phyloP scores from a whole-genome alignment of 306 rosid species.

The Boehmeria nivea region DNA sequence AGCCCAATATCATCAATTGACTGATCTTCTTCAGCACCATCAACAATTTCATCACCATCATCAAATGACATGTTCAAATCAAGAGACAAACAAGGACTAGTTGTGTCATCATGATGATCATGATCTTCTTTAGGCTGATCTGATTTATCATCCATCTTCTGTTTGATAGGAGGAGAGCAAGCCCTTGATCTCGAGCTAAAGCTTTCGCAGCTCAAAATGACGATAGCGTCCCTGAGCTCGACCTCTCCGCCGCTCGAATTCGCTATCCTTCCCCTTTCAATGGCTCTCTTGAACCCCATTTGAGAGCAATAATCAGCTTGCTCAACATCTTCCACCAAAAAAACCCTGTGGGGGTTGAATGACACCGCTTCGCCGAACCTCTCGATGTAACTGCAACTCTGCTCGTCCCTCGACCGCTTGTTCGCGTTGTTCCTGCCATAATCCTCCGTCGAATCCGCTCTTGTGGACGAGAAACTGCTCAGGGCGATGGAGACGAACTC shows the following conservation, averaged over 20 bases:
- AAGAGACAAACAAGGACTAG: slow-evolving; percentile 49
- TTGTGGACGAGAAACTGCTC: slow-evolving; percentile 69
- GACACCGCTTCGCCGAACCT: slow-evolving; percentile 56
- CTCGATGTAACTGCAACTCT: slow-evolving; percentile 63
- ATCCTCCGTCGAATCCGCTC: slow-evolving; percentile 73
- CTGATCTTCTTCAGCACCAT: slow-evolving; percentile 23
- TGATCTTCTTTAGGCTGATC: slow-evolving; percentile 18
- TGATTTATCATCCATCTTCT: slow-evolving; percentile 17
- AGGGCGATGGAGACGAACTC: slow-evolving; percentile 50
- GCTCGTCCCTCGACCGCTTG: slow-evolving; percentile 74
- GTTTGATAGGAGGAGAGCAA: slow-evolving; percentile 60
- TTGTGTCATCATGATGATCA: slow-evolving; percentile 27
- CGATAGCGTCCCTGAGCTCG: slow-evolving; percentile 59
- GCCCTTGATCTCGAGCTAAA: slow-evolving; percentile 80
- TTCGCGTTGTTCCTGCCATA: slow-evolving; percentile 31
- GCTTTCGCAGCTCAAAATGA: slow-evolving; percentile 73
- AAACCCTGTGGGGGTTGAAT: slow-evolving; percentile 73
- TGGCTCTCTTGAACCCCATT: slow-evolving; percentile 79
- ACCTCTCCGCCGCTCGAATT: slow-evolving; percentile 62
- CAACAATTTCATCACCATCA: slow-evolving; percentile 24
- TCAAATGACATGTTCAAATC: slow-evolving; percentile 90
- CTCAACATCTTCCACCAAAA: slow-evolving; percentile 76
- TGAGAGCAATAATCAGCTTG: slow-evolving; percentile 78
- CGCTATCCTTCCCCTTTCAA: slow-evolving; percentile 56
- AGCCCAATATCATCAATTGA: slow-evolving; percentile 69